Evolutionary conservation across 441 rosid genomes (phyloP).

Genomic region (Omphalea diandra): DNA sequence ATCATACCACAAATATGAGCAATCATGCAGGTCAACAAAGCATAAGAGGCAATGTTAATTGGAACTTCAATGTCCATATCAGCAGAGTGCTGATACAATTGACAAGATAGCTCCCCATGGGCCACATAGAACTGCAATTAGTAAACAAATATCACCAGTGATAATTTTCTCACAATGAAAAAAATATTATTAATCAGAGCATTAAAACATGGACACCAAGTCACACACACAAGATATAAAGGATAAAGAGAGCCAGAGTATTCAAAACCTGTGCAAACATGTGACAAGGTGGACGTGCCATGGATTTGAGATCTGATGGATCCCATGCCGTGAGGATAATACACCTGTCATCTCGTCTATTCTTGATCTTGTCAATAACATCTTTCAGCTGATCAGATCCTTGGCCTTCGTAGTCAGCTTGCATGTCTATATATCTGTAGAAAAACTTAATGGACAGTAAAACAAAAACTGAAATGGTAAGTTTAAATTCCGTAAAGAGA

Average conservation of each 20-base stretch:
- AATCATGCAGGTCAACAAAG: slow-evolving; percentile 61
- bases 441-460: neutral
- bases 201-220: neutral
- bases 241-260: neutral
- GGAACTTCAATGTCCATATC: slow-evolving; percentile 75
- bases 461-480: neutral
- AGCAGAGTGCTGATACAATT: slow-evolving; percentile 75
- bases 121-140: slow-evolving; percentile 60
- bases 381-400: slow-evolving; percentile 67
- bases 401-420: no score
- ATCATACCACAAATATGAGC: slow-evolving; percentile 65
- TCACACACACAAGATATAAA: no score
- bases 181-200: neutral
- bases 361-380: slow-evolving; percentile 65
- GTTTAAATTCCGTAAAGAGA: neutral
- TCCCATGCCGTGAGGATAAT: slow-evolving; percentile 74
- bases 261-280: slow-evolving; percentile 63
- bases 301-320: slow-evolving; percentile 64
- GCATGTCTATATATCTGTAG: no score
- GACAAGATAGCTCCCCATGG: slow-evolving; percentile 67
- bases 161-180: neutral
- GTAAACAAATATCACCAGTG: neutral
- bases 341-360: slow-evolving; percentile 55
- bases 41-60: slow-evolving; percentile 61
- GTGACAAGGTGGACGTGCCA: slow-evolving; percentile 81